These are phyloP conservation scores for Sisymbrium altissimum DNA, from an alignment of 345 rosid species.

Conservation along the genomic window DNA sequence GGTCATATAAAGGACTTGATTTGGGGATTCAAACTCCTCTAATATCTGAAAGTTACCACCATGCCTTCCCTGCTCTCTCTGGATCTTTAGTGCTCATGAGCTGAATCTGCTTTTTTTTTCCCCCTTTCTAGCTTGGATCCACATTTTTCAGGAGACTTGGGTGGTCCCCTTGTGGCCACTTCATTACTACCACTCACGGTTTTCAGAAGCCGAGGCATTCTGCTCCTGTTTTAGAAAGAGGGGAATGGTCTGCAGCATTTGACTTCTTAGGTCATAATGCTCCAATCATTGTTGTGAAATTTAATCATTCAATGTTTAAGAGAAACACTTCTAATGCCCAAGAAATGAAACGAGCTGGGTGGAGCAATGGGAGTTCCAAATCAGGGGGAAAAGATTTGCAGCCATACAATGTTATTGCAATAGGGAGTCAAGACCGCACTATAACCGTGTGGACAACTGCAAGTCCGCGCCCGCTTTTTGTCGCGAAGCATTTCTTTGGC, in stretches of 20 bases:
- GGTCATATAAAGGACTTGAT: not conserved
- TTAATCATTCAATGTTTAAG: slow-evolving; percentile 94
- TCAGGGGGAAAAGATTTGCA: slow-evolving; percentile 77
- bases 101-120: slow-evolving; percentile 20
- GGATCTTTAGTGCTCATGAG: slow-evolving; percentile 23
- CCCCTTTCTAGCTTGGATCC: slow-evolving; percentile 90
- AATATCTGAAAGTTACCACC: too few species aligned
- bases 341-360: slow-evolving; percentile 60
- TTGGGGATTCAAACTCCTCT: not conserved
- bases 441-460: slow-evolving; percentile 99
- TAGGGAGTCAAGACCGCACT: slow-evolving; percentile 99
- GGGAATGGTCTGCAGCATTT: slow-evolving; percentile 96
- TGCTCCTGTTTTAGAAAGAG: slow-evolving; percentile 98
- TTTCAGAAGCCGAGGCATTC: slow-evolving; percentile 99
- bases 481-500: slow-evolving; percentile 94
- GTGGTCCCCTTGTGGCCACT: slow-evolving; percentile 99
- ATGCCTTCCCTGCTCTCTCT: too few species aligned
- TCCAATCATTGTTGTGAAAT: slow-evolving; percentile 90
- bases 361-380: slow-evolving; percentile 87
- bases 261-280: slow-evolving; percentile 99
- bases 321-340: slow-evolving; percentile 48
- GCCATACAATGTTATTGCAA: slow-evolving; percentile 92
- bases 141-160: slow-evolving; percentile 99
- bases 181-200: slow-evolving; percentile 95
- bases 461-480: slow-evolving; percentile 94